Percentiles rank a stretch among this genome's conserved stretches.
These are phyloP conservation scores for Hemileccinum rubropunctum DNA, from an alignment of 768 basidiomycete genomes.

Conservation along the genomic window DNA sequence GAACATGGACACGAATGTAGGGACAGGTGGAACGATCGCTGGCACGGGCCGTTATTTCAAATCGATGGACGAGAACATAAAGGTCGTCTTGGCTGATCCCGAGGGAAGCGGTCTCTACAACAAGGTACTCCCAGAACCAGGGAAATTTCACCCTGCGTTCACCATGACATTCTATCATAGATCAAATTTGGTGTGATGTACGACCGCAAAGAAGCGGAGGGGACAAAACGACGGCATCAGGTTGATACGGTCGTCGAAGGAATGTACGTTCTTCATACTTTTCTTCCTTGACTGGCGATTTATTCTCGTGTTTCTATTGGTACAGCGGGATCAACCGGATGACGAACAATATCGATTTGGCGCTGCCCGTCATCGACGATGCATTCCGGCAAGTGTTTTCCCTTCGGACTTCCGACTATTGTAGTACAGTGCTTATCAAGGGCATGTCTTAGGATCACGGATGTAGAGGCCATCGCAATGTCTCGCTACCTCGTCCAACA, in stretches of 20 bases:
- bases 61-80: too few species aligned
- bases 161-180: conserved; percentile 33
- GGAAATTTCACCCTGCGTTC: not conserved
- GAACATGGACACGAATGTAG: too few species aligned
- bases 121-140: too few species aligned
- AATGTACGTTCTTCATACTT: conserved; percentile 48
- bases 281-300: conserved; percentile 9
- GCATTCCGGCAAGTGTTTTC: conserved; percentile 53
- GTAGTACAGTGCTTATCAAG: not conserved
- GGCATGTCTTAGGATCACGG: conserved; percentile 69
- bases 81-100: too few species aligned
- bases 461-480: conserved; percentile 94
- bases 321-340: conserved; percentile 87
- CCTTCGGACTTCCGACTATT: too few species aligned
- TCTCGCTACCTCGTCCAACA: conserved; percentile 86
- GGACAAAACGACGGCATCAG: conserved; percentile 88
- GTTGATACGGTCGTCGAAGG: conserved; percentile 97
- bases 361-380: conserved; percentile 82
- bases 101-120: too few species aligned
- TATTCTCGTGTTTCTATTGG: not conserved
- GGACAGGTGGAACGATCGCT: too few species aligned
- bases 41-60: too few species aligned
- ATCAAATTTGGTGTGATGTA: conserved; percentile 95
- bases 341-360: conserved; percentile 87
- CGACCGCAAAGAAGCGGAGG: conserved; percentile 88